Percentiles rank a stretch among this genome's conserved stretches.
Evolutionary conservation across 2,329 filamentous ascomycete species (phyloP).

Genomic region (Ophiocordyceps polyrhachis-furcata): DNA sequence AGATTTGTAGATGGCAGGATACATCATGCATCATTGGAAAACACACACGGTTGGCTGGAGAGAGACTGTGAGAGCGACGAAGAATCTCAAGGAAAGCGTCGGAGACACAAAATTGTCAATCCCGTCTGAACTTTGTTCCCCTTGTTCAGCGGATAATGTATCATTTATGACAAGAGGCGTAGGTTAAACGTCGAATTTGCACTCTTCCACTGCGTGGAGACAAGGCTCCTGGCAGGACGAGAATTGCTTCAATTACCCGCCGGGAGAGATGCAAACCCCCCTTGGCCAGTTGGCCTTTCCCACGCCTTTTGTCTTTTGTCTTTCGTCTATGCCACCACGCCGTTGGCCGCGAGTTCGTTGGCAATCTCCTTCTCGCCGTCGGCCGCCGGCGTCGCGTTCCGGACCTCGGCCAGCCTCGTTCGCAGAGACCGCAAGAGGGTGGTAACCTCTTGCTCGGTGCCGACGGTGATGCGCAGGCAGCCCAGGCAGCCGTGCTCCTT

Average conservation of each 20-base stretch:
- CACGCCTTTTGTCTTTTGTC: not conserved
- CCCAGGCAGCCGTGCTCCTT: conserved; percentile 82
- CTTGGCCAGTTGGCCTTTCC: too few species aligned
- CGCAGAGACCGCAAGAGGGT: conserved; percentile 55
- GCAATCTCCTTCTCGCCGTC: not conserved
- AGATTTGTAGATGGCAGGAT: too few species aligned
- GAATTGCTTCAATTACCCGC: too few species aligned
- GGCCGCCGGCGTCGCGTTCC: conserved; percentile 4
- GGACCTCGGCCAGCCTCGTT: conserved; percentile 26
- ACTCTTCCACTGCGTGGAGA: too few species aligned
- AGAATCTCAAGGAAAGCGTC: not conserved
- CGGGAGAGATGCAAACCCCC: too few species aligned
- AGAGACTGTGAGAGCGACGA: not conserved
- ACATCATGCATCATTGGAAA: not conserved
- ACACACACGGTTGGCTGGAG: not conserved
- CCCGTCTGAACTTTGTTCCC: too few species aligned
- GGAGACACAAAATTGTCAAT: not conserved
- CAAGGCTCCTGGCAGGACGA: too few species aligned
- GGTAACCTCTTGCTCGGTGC: conserved; percentile 72
- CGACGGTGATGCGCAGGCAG: conserved; percentile 80
- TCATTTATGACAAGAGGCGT: too few species aligned
- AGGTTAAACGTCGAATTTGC: too few species aligned
- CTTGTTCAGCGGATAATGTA: too few species aligned
- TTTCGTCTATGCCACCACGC: conserved; percentile 1
- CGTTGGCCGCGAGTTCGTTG: not conserved